A percentile compares a stretch with the other conserved stretches of the same genome.
These are phyloP conservation scores for Lentinula sp. DNA, from an alignment of 768 basidiomycete genomes.

Conservation along the genomic window DNA sequence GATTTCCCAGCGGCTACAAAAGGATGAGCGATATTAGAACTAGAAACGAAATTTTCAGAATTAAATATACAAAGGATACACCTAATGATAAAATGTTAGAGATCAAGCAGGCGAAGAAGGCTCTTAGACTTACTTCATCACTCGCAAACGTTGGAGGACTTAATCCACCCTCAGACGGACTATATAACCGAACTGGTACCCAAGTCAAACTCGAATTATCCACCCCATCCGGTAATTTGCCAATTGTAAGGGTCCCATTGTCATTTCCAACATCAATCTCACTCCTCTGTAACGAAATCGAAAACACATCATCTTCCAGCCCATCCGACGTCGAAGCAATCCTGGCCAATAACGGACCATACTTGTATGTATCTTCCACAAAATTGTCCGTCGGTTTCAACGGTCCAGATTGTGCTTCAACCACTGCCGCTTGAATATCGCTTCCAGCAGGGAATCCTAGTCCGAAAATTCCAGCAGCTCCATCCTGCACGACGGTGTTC, in stretches of 20 bases:
- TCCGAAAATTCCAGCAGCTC: conserved; percentile 59
- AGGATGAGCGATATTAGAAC: background rate
- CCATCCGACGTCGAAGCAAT: conserved; percentile 35
- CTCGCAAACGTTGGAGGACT: conserved; percentile 46
- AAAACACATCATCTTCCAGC: conserved; percentile 44
- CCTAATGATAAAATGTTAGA: conserved; percentile 12
- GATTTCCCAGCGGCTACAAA: conserved; percentile 53
- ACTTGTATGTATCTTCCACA: conserved; percentile 24
- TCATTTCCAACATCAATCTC: conserved; percentile 53
- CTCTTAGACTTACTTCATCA: conserved; percentile 39
- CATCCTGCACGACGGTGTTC: conserved; percentile 47
- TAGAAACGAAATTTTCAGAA: background rate
- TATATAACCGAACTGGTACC: conserved; percentile 60
- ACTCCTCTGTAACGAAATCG: conserved; percentile 52
- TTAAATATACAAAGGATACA: conserved; percentile 30
- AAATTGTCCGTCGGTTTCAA: conserved; percentile 27
- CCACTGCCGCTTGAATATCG: conserved; percentile 29
- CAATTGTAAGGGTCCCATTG: conserved; percentile 54
- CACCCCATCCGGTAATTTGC: conserved; percentile 51
- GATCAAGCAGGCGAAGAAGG: background rate
- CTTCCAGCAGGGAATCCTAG: conserved; percentile 61
- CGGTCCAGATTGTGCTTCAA: conserved; percentile 16
- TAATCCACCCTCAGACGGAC: conserved; percentile 47
- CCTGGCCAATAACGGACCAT: conserved; percentile 42
- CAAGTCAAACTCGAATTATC: conserved; percentile 54